A percentile compares a stretch with the other conserved stretches of the same genome.
phyloP scores from a whole-genome alignment of 2,329 filamentous ascomycete genomes.

The Epichloe sylvatica region DNA sequence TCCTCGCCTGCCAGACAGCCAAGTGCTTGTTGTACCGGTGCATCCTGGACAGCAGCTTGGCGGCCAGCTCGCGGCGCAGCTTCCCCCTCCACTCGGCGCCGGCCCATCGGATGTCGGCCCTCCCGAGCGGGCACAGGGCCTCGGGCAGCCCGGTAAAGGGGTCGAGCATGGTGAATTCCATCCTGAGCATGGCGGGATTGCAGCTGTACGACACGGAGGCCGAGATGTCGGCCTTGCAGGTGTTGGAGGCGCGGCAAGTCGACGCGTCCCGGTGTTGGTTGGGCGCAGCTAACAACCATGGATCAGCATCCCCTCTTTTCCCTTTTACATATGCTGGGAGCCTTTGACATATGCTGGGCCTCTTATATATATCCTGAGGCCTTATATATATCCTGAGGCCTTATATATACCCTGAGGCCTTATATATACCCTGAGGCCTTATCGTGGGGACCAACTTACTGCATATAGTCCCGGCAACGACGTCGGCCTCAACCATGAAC shows the following conservation, averaged over 20 bases:
- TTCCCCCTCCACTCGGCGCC: conserved; percentile 10
- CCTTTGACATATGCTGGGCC: too few species aligned
- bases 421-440: too few species aligned
- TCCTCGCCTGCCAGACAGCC: conserved; percentile 17
- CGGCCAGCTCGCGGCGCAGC: conserved; percentile 11
- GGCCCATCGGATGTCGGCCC: conserved; percentile 15
- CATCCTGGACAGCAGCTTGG: conserved; percentile 13
- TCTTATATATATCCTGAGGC: too few species aligned
- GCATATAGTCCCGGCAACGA: conserved; percentile 15
- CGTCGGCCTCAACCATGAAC: conserved; percentile 15
- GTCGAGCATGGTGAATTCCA: conserved; percentile 15
- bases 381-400: too few species aligned
- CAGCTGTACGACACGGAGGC: conserved; percentile 15
- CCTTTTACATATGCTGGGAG: too few species aligned
- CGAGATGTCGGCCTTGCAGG: conserved; percentile 12
- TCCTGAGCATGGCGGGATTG: conserved; percentile 14
- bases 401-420: too few species aligned
- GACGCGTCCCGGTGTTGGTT: conserved; percentile 1
- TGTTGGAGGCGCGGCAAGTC: conserved; percentile 8
- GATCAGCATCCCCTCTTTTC: not conserved
- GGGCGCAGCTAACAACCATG: not conserved
- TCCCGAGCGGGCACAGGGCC: conserved; percentile 14
- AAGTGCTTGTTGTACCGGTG: conserved; percentile 19
- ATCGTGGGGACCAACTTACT: conserved; percentile 6
- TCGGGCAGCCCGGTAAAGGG: conserved; percentile 6